A percentile compares a stretch with the other conserved stretches of the same genome.
These are phyloP conservation scores for Aspergillus bertholletiae DNA, from an alignment of 495 filamentous ascomycete species.

Conservation along the genomic window DNA sequence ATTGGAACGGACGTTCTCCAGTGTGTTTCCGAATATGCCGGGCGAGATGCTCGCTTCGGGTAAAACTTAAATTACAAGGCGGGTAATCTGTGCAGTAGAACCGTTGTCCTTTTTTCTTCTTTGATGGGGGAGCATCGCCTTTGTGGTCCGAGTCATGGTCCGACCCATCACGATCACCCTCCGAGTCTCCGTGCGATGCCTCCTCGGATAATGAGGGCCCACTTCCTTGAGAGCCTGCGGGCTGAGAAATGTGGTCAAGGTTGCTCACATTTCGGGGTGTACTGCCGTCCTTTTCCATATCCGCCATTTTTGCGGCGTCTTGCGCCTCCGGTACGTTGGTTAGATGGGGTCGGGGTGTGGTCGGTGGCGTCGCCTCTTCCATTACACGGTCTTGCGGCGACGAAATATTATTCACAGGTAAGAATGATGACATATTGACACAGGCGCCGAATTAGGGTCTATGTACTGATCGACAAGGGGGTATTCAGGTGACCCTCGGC, in stretches of 20 bases:
- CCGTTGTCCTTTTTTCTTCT: conserved; percentile 95
- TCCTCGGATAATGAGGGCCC: conserved; percentile 59
- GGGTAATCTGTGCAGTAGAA: conserved; percentile 99
- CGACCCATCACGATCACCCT: conserved; percentile 69
- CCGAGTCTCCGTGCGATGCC: conserved; percentile 68
- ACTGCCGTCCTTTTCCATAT: conserved; percentile 21
- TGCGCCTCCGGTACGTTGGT: conserved; percentile 33
- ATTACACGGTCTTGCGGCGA: conserved; percentile 48
- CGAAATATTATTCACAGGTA: conserved; percentile 73
- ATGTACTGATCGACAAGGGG: conserved; percentile 17
- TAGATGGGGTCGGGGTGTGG: conserved; percentile 56
- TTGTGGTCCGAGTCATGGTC: conserved; percentile 56
- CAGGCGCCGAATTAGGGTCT: conserved; percentile 7
- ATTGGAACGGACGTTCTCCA: conserved; percentile 95
- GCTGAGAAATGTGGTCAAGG: conserved; percentile 5
- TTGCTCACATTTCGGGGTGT: conserved; percentile 26
- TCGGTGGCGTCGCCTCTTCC: conserved; percentile 59
- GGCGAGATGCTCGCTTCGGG: conserved; percentile 91
- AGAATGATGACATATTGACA: conserved; percentile 58
- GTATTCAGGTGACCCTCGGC: conserved; percentile 7
- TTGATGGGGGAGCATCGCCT: conserved; percentile 62
- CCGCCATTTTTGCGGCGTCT: conserved; percentile 26
- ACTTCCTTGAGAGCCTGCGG: conserved; percentile 33
- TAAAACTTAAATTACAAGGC: conserved; percentile 92
- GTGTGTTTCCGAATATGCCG: conserved; percentile 98